A percentile compares a stretch with the other conserved stretches of the same genome.
phyloP scores from a whole-genome alignment of 805 yeast species.

The Sungouiozyma intestinalis region DNA sequence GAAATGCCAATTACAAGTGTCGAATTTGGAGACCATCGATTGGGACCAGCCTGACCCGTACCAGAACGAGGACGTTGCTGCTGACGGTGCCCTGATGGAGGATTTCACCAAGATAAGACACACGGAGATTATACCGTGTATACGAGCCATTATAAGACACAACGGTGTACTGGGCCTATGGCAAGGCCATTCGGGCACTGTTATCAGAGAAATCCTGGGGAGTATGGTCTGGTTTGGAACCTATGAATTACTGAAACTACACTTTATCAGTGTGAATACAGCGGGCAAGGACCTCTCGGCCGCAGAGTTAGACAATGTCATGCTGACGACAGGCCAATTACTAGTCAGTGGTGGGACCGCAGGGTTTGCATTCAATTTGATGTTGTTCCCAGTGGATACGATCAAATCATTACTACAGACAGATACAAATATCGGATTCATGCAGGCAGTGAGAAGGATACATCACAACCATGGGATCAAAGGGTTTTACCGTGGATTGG shows the following conservation, averaged over 20 bases:
- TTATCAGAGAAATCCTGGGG: constrained; percentile 78
- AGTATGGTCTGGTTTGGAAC: constrained; percentile 93
- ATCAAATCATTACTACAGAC: constrained; percentile 75
- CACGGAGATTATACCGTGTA: constrained; percentile 30
- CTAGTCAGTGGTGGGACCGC: constrained; percentile 78
- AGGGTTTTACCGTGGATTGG: constrained; percentile 75
- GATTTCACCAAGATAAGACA: constrained; percentile 10
- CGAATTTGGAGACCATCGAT: constrained; percentile 19
- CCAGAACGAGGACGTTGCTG: neutral
- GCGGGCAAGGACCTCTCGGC: too few species aligned
- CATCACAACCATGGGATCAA: constrained; percentile 50
- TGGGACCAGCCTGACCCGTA: neutral
- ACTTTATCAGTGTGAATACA: constrained; percentile 14
- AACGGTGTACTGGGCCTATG: constrained; percentile 72
- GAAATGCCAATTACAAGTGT: constrained; percentile 80
- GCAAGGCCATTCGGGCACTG: constrained; percentile 79
- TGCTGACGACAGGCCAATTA: constrained; percentile 38
- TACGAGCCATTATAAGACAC: constrained; percentile 34
- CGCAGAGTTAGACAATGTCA: constrained; percentile 10
- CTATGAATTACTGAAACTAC: constrained; percentile 48
- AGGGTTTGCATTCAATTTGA: constrained; percentile 70
- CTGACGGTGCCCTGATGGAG: neutral
- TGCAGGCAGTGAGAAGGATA: constrained; percentile 34
- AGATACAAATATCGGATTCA: constrained; percentile 22
- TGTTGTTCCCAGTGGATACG: constrained; percentile 84